Evolutionary conservation across 2,329 filamentous ascomycete genomes (phyloP).

Genomic region (Fusarium sororula): DNA sequence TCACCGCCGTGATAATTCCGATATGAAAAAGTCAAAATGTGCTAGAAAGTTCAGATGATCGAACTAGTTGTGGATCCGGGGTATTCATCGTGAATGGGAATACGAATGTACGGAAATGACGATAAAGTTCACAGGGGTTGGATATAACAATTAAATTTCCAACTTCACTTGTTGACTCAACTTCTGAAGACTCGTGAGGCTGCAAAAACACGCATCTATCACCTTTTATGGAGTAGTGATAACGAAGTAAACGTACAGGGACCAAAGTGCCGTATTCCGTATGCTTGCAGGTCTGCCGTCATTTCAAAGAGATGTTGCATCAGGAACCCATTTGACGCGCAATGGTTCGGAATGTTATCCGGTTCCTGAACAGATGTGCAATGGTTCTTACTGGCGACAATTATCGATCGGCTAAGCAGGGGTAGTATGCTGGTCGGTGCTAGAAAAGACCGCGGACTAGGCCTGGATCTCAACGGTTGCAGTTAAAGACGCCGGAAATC

Average conservation of each 20-base stretch:
- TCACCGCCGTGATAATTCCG: neutral
- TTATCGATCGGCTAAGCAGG: neutral
- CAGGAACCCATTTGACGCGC: neutral
- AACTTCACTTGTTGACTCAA: neutral
- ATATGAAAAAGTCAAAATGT: neutral
- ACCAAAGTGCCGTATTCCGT: neutral
- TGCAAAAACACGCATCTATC: neutral
- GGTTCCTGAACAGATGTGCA: neutral
- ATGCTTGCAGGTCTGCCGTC: too few relatives aligned
- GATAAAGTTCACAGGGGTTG: neutral
- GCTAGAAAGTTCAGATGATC: neutral
- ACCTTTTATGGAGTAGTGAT: neutral
- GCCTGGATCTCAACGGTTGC: neutral
- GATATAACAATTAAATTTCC: neutral
- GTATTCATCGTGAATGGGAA: neutral
- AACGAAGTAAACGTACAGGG: neutral
- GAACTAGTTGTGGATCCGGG: neutral
- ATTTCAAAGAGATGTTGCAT: neutral
- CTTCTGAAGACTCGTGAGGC: neutral
- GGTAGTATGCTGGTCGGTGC: neutral
- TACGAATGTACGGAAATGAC: neutral
- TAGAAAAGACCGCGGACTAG: neutral
- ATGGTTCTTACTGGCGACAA: neutral
- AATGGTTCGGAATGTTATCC: neutral
- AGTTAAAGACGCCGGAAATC: neutral